Evolutionary conservation across 2,329 filamentous ascomycete species (phyloP).

Genomic region (Penicillium psychrosexuale): DNA sequence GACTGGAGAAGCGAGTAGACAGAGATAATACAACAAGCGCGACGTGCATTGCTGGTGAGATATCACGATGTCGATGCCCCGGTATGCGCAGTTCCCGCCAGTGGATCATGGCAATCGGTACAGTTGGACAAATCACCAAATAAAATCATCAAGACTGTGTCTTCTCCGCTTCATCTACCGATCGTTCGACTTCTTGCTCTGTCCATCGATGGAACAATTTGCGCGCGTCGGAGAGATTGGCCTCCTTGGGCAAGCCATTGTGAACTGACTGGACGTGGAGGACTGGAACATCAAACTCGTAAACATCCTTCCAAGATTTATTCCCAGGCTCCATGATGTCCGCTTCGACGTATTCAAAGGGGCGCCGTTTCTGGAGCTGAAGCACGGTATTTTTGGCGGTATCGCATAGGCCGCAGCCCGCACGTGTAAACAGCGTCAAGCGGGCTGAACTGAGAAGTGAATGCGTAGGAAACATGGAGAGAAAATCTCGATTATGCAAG

Average conservation of each 20-base stretch:
- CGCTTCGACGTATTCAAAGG: conserved; percentile 57
- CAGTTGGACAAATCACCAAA: background rate
- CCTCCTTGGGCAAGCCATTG: conserved; percentile 44
- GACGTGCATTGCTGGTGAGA: background rate
- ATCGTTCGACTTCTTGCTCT: conserved; percentile 53
- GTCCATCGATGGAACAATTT: conserved; percentile 64
- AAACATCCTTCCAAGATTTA: conserved; percentile 57
- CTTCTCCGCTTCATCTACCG: conserved; percentile 51
- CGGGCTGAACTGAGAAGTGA: conserved; percentile 36
- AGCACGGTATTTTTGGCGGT: conserved; percentile 57
- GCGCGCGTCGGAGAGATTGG: conserved; percentile 57
- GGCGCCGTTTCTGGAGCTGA: conserved; percentile 51
- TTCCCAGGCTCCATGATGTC: conserved; percentile 57
- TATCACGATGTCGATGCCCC: background rate
- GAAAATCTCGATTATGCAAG: background rate
- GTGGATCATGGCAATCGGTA: background rate
- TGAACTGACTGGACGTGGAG: conserved; percentile 55
- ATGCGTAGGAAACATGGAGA: conserved; percentile 32
- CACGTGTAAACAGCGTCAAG: conserved; percentile 60
- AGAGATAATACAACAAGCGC: background rate
- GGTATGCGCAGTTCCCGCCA: background rate
- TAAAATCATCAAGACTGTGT: background rate
- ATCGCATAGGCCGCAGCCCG: conserved; percentile 59
- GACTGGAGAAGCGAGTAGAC: background rate
- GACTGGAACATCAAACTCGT: conserved; percentile 64